Evolutionary conservation across 2,329 filamentous ascomycete genomes (phyloP).

Genomic region (Emericellopsis atlantica): DNA sequence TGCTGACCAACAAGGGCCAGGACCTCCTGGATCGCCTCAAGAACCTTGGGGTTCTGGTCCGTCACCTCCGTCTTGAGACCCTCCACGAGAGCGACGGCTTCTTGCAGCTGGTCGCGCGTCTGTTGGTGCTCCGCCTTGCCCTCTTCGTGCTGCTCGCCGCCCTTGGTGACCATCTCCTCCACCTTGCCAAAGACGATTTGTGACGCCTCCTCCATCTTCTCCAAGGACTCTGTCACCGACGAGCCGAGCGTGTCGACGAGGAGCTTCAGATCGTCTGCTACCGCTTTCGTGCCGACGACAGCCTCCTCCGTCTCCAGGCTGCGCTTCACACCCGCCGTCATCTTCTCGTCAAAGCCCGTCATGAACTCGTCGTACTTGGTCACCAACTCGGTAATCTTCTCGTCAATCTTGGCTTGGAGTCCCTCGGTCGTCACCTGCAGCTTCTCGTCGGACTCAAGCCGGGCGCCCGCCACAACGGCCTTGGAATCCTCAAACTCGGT

Average conservation of each 20-base stretch:
- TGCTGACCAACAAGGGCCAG: conserved; percentile 72
- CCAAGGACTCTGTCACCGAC: conserved; percentile 68
- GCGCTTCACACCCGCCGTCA: conserved; percentile 60
- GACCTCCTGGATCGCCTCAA: conserved; percentile 79
- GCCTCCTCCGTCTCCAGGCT: conserved; percentile 62
- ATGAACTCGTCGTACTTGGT: conserved; percentile 84
- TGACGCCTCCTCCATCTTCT: conserved; percentile 79
- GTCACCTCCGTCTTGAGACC: conserved; percentile 66
- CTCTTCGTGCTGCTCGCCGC: conserved; percentile 64
- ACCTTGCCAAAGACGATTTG: conserved; percentile 76
- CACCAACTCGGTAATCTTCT: conserved; percentile 64
- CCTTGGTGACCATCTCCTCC: conserved; percentile 62
- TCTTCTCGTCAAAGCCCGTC: conserved; percentile 58
- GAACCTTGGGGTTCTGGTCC: conserved; percentile 79
- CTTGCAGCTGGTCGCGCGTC: conserved; percentile 69
- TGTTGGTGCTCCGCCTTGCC: conserved; percentile 69
- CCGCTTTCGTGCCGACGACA: conserved; percentile 59
- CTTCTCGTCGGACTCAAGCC: conserved; percentile 75
- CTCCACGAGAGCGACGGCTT: conserved; percentile 60
- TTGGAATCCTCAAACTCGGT: conserved; percentile 80
- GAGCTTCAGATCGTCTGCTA: conserved; percentile 77
- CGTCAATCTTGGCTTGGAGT: conserved; percentile 44
- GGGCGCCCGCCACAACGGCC: conserved; percentile 64
- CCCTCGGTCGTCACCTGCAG: conserved; percentile 44
- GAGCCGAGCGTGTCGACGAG: conserved; percentile 76